Evolutionary conservation across 768 basidiomycete genomes (phyloP), one percentile per base, ranked within the genome.

Genomic region (Candolleomyces eurysporus): DNA sequence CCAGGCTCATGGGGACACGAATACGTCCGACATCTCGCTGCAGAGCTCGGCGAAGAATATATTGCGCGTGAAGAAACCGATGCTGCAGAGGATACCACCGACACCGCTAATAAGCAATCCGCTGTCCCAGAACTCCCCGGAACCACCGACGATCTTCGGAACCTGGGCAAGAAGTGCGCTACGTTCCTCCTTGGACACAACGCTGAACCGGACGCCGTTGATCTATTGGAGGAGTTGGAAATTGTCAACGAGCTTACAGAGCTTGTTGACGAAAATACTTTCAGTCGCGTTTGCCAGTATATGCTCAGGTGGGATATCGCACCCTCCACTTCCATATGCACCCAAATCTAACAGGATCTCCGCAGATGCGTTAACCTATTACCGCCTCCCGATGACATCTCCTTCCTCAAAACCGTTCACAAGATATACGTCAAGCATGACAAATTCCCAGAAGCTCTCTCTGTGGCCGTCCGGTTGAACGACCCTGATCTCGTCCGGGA

Each of bases 1-100:
- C 96, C 97, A 0, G 96, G 96, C n/a, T 83, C 88, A 36, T 99
- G 97, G 97, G 97, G 97, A 4, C 96, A 99, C 72, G 97, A 99
- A 79, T 99, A 99, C 70, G 93, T 98, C 58, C 89, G 96, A 39
- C 96, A 99, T 72, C 84, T 99, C 50, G 93, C 97, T 11, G 90
- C 96, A 2, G 97, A 99, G 71, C 87, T 99, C 8, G 95, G 95
- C 6, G 93, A 98, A 71, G 97, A 98, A 71, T 98, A 89, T 70
- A 84, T 79, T 26, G 71, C 79, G 52, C 87, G 92, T n/a, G 86
- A 86, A 63, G 83, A 86, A 52, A 65, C 68, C 7, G 73, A 75
- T 48, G 64, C 65, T 16, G 72, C 70, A 5, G 68, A 56, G 42
- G 51, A 22, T 14, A 39, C 42, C 4, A 40, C 22, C 40, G 50